Evolutionary conservation across 176 grass and related monocot species (phyloP), one percentile per base, ranked within the genome.

Genomic region (Ampelocalamus luodianensis): DNA sequence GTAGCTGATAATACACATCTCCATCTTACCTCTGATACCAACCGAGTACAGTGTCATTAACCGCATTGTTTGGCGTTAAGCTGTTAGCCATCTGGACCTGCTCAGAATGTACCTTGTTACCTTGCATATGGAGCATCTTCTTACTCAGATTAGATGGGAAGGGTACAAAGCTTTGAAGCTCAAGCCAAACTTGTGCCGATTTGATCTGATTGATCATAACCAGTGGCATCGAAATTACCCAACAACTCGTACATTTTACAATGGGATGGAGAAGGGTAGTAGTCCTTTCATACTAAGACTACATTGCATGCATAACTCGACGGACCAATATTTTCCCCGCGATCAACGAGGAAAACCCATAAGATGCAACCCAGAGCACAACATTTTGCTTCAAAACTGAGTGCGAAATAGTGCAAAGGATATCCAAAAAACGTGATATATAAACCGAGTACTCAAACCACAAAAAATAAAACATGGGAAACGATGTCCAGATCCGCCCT

Each of bases 401-500:
- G 6, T 45, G 37, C 6, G 27, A 48, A 59, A 82, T 69, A 49
- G 16, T 1, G 9, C 18, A n/a, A 66, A 60, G 17, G 27, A 12
- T 65, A 74, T 79, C 23, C 20, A 70, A 46, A 79, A 79, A 38
- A 11, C 22, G 6, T 68, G 49, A 48, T 58, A 79, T 59, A 71
- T 87, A 45, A 51, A 37, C 24, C 5, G 14, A 83, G 64, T 44
- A 63, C 65, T 72, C 56, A 29, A 48, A 74, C 20, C 74, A 85
- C 18, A 83, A 74, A 15, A 22, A 42, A 64, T 24, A 45, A 10
- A 78, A 56, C 81, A 83, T 50, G 60, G 59, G 50, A 74, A 82
- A 77, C 1, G 18, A 73, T 65, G 43, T 74, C 68, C 76, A 68
- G 22, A 80, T 55, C 49, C 32, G 43, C 29, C 76, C 40, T 50